Evolutionary conservation across 2,329 filamentous ascomycete genomes (phyloP), one percentile per base, ranked within the genome.

Genomic region (Neodidymelliopsis sp.): DNA sequence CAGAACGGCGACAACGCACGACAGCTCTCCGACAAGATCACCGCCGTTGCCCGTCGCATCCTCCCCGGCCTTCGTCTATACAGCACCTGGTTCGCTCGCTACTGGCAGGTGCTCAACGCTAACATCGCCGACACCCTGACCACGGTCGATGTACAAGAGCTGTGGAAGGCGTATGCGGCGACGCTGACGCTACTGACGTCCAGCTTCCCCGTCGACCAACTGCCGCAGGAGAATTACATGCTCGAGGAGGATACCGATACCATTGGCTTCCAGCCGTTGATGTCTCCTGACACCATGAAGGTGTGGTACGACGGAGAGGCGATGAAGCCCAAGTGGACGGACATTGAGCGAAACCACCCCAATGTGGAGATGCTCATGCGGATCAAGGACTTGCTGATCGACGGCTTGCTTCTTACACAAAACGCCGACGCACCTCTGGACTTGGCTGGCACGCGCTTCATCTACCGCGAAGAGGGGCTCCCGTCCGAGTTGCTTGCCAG

Each of bases 221-320:
- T 89, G 22, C 77, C 80, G 2, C 73, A 78, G 28, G 72, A 86
- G 20, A 74, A 78, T 10, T 89, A 90, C 65, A 75, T 89, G 60
- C 75, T 90, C 3, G 82, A 86, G 53, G 87, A 90, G 66, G 87
- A 90, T 64, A 81, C 82, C 47, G 82, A 85, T 43, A 87, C 83
- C 3, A 75, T 88, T 53, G 85, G 83, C 1, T 89, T 89, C 65
- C 77, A 79, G 55, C 86, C 87, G 1, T 71, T 89, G 16, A 72
- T 80, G 31, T 75, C 77, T 24, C 73, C 77, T 3, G 72, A 77
- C 28, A 80, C 78, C 3, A 71, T 66, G 49, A 78, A 79, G 35
- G 75, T 81, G 42, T 85, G 85, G 75, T 74, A 81, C 36, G 73
- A 76, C 49, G 66, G 69, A 10, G 68, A 73, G n/a, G 64, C 62